These are phyloP conservation scores for Pulicaria dysenterica DNA, from an alignment of 129 eudicot genomes.

Conservation along the genomic window DNA sequence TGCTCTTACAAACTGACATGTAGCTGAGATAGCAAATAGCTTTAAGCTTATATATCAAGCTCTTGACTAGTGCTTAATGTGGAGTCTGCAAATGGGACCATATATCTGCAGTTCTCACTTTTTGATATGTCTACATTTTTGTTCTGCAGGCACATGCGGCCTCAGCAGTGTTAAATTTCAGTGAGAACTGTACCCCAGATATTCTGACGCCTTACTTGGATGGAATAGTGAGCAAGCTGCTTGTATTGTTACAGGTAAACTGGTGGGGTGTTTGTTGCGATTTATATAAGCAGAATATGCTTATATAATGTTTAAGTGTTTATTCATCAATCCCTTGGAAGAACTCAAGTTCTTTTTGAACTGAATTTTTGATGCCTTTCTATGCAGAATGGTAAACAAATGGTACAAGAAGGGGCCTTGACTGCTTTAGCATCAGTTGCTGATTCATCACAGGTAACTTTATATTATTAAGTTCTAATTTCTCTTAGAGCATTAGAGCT, in stretches of 20 bases:
- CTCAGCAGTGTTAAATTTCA: slow-evolving; percentile 90
- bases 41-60: not conserved
- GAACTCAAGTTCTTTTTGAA: not conserved
- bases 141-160: slow-evolving; percentile 92
- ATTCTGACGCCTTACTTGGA: slow-evolving; percentile 91
- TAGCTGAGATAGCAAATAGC: not conserved
- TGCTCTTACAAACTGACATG: not conserved
- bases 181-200: slow-evolving; percentile 97
- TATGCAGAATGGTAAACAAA: slow-evolving; percentile 87
- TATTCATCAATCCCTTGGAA: not conserved
- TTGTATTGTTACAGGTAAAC: slow-evolving; percentile 82
- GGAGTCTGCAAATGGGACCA: not conserved
- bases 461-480: not conserved
- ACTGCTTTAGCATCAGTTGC: slow-evolving; percentile 99
- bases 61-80: too few species aligned
- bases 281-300: slow-evolving; percentile 2
- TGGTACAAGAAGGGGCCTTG: slow-evolving; percentile 99
- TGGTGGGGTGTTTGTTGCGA: slow-evolving; percentile 4
- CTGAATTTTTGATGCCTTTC: slow-evolving; percentile 15
- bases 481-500: not conserved
- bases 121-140: not conserved
- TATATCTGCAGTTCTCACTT: slow-evolving; percentile 4
- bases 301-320: not conserved
- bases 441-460: slow-evolving; percentile 91
- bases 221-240: slow-evolving; percentile 92